Evolutionary conservation across 345 rosid species (phyloP).

Genomic region (Tarenaya hassleriana): DNA sequence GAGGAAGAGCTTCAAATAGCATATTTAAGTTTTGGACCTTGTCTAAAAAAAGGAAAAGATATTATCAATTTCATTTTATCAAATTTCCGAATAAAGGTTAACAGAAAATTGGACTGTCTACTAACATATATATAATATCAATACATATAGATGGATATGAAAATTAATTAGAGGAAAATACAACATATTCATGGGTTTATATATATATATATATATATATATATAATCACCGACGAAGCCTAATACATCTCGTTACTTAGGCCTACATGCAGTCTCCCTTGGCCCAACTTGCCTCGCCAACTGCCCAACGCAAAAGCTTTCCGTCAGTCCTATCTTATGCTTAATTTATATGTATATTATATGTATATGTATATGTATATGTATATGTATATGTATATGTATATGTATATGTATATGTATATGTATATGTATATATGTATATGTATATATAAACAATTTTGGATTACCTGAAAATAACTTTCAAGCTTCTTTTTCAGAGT

Average conservation of each 20-base stretch:
- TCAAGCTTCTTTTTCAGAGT: conserved; percentile 72
- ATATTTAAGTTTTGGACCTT: too few relatives aligned
- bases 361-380: not conserved
- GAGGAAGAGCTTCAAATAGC: conserved; percentile 2
- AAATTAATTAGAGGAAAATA: too few relatives aligned
- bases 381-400: not conserved
- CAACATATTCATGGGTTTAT: too few relatives aligned
- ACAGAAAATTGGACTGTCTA: conserved; percentile 25
- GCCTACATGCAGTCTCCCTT: conserved; percentile 44
- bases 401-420: not conserved
- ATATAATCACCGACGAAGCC: conserved; percentile 29
- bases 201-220: not conserved
- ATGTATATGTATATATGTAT: not conserved
- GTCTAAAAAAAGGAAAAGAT: too few relatives aligned
- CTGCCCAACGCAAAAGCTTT: conserved; percentile 28
- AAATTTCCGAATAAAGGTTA: not conserved
- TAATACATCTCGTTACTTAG: conserved; percentile 35
- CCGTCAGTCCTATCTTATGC: not conserved
- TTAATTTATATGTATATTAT: too few relatives aligned
- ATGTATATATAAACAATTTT: not conserved
- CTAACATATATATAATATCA: conserved; percentile 17
- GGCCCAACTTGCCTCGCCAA: conserved; percentile 82
- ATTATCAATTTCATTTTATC: too few relatives aligned
- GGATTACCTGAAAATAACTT: conserved; percentile 71
- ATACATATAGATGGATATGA: not conserved